These are phyloP conservation scores for Austroboletus rostrupii DNA, from an alignment of 1,284 basidiomycete species.

Conservation along the genomic window DNA sequence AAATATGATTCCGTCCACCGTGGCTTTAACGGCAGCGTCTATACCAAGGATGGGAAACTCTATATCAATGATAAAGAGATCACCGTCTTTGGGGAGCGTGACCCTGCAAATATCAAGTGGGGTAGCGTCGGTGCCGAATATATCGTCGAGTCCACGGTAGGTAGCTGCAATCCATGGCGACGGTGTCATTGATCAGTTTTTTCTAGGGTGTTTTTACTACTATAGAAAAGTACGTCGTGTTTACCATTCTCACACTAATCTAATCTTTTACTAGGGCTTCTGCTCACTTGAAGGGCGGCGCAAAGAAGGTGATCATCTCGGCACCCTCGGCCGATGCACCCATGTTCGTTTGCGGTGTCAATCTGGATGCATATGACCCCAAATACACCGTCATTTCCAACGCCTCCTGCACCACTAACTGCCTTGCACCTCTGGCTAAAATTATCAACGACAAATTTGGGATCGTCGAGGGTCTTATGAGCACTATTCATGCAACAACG, in stretches of 20 bases:
- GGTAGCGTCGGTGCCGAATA: conserved; percentile 80
- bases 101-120: conserved; percentile 90
- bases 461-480: conserved; percentile 97
- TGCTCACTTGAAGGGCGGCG: conserved; percentile 96
- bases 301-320: conserved; percentile 99
- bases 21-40: conserved; percentile 86
- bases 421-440: conserved; percentile 97
- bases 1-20: conserved; percentile 99
- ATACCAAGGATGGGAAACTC: conserved; percentile 88
- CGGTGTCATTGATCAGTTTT: conserved; percentile 8
- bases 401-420: conserved; percentile 99
- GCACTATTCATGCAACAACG: conserved; percentile 94
- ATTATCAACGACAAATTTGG: conserved; percentile 96
- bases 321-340: conserved; percentile 98
- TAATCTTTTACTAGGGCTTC: conserved; percentile 58
- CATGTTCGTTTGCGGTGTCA: conserved; percentile 97
- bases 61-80: conserved; percentile 81
- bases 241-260: neutral
- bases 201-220: conserved; percentile 96
- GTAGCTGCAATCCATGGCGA: conserved; percentile 20
- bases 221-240: conserved; percentile 61
- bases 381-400: conserved; percentile 96
- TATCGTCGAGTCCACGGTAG: conserved; percentile 91
- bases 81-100: conserved; percentile 81
- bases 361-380: conserved; percentile 91